These are phyloP conservation scores for Yamadazyma phyllophila DNA, from an alignment of 805 yeast genomes.

Conservation along the genomic window DNA sequence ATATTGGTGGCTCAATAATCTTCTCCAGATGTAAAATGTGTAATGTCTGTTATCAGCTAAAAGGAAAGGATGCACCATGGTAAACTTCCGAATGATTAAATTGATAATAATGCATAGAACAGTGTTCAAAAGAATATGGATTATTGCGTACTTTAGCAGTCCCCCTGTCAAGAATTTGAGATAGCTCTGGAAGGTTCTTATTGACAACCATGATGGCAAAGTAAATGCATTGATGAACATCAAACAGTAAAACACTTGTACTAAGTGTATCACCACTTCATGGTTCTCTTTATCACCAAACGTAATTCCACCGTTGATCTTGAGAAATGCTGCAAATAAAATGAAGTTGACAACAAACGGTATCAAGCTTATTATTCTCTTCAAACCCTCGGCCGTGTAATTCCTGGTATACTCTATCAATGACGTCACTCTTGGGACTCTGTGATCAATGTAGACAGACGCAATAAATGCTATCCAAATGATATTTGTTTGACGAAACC, in stretches of 20 bases:
- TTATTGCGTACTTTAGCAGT: slow-evolving; percentile 9
- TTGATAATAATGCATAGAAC: slow-evolving; percentile 29
- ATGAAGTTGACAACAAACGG: slow-evolving; percentile 56
- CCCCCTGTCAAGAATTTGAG: slow-evolving; percentile 13
- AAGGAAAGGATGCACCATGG: slow-evolving; percentile 84
- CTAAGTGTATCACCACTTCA: slow-evolving; percentile 63
- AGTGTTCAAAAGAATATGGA: slow-evolving; percentile 17
- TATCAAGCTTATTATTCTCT: slow-evolving; percentile 23
- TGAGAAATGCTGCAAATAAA: slow-evolving; percentile 56
- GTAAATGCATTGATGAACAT: slow-evolving; percentile 64
- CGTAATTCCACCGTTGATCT: slow-evolving; percentile 77
- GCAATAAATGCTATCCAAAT: slow-evolving; percentile 74
- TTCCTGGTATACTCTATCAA: slow-evolving; percentile 20
- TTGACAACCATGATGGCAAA: slow-evolving; percentile 67
- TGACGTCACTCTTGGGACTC: slow-evolving; percentile 12
- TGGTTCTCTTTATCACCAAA: slow-evolving; percentile 93
- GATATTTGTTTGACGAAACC: slow-evolving; percentile 88
- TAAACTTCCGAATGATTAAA: slow-evolving; percentile 53
- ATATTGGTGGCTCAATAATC: slow-evolving; percentile 50
- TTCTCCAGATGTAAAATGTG: slow-evolving; percentile 80
- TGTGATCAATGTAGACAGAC: slow-evolving; percentile 51
- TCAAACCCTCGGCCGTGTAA: slow-evolving; percentile 22
- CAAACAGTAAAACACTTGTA: slow-evolving; percentile 78
- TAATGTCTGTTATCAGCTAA: slow-evolving; percentile 94
- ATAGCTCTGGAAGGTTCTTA: slow-evolving; percentile 29